Base-by-base conservation (phyloP, 108 stramenopile genomes). In the Pseudonitzschia delicatissima region DNA sequence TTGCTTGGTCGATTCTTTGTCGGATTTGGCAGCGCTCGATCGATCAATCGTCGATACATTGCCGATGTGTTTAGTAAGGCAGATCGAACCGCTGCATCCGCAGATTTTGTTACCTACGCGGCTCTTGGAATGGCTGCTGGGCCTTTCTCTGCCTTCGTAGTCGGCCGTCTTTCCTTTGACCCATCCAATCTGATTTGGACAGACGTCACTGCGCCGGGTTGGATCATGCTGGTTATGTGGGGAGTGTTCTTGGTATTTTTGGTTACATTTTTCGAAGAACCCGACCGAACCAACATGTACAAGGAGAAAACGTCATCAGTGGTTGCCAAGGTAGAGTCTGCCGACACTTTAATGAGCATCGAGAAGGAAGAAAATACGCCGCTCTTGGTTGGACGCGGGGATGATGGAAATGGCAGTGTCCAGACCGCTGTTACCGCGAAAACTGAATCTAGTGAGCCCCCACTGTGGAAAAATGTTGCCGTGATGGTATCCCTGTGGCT, bases 21-120 rank as follows among this genome's bases (percentile, higher is more conserved):
- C 53, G 96, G 96, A 13, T 91, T 97, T 71, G 96, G 94, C 12
- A 82, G 83, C 36, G 87, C 92, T 23, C 73, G 96, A 51, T 79
- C 78, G 5, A 86, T 97, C 31, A 97, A 96, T 78, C 76, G 96
- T 55, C 78, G 93, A 17, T 97, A 95, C 78, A 96, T 96, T 76
- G 93, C 96, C 11, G 96, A 97, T 69, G 80, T 73, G 32, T 91
- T 80, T 66, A 64, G 63, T 42, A 72, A 81, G n/a, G 71, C 77
- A 34, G 80, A 90, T 29, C 82, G 93, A 29, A 96, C 95, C 26
- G 76, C 87, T 8, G 89, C 87, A 18, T 88, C 85, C 64, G 91
- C 91, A 8, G 86, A 84, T 29, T 93, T 96, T 77, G 95, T 96
- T 26, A 82, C 88, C 7, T 87, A 87, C 7, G 83, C 85, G 33